Percentiles rank a stretch among this genome's conserved stretches.
phyloP scores from a whole-genome alignment of 2,329 filamentous ascomycete genomes.

The Penicillium occitanis region DNA sequence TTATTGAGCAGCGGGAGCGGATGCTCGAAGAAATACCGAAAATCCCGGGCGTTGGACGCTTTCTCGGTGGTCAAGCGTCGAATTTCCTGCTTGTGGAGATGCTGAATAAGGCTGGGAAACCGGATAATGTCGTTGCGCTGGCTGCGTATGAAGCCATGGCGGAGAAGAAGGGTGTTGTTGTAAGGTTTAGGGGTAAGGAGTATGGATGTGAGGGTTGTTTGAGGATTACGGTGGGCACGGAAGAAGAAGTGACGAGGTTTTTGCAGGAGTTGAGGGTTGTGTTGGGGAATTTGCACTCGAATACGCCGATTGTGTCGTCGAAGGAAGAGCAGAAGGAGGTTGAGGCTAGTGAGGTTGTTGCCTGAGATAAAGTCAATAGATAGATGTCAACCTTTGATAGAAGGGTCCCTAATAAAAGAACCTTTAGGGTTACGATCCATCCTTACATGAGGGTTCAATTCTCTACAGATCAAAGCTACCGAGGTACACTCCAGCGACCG shows the following conservation, averaged over 20 bases:
- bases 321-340: constrained; percentile 49
- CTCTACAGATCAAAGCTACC: background rate
- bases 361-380: constrained; percentile 3
- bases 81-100: constrained; percentile 95
- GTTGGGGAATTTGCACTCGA: constrained; percentile 50
- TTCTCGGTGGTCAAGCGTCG: constrained; percentile 74
- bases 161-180: constrained; percentile 83
- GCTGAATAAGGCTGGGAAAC: constrained; percentile 66
- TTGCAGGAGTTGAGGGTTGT: constrained; percentile 64
- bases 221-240: constrained; percentile 88
- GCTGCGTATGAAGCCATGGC: constrained; percentile 82
- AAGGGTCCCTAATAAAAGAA: background rate
- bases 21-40: constrained; percentile 70
- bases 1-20: constrained; percentile 74
- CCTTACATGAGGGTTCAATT: background rate
- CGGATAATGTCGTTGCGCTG: constrained; percentile 76
- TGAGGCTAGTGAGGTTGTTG: constrained; percentile 38
- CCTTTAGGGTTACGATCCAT: background rate
- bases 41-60: constrained; percentile 74
- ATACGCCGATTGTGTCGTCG: constrained; percentile 33
- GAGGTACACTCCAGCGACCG: background rate
- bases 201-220: constrained; percentile 84
- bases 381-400: background rate
- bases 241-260: constrained; percentile 78
- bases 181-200: constrained; percentile 91